phyloP scores from a whole-genome alignment of 495 filamentous ascomycete genomes.

The Penicillium subrubescens region DNA sequence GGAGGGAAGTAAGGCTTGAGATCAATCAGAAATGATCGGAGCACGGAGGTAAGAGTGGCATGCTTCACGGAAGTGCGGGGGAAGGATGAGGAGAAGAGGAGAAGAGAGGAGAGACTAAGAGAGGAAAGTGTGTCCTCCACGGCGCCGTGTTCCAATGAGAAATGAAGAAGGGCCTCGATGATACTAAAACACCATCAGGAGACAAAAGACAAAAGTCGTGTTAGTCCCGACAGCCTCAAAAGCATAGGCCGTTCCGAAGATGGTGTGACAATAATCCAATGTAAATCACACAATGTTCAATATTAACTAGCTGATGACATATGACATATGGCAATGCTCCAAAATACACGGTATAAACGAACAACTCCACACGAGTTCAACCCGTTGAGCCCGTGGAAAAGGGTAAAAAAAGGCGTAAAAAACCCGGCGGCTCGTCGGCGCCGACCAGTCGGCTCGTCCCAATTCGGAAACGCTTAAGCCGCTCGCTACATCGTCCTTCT shows the following conservation, averaged over 20 bases:
- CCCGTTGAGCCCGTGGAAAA: not conserved
- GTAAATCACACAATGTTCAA: not conserved
- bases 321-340: not conserved
- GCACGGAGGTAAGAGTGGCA: not conserved
- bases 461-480: constrained; percentile 23
- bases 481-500: constrained; percentile 8
- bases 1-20: not conserved
- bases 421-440: constrained; percentile 11
- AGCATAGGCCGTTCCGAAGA: not conserved
- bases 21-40: not conserved
- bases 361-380: not conserved
- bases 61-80: constrained; percentile 20
- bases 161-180: not conserved
- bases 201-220: not conserved
- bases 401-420: not conserved
- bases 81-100: constrained; percentile 2
- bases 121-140: constrained; percentile 14
- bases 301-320: not conserved
- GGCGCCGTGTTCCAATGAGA: constrained; percentile 21
- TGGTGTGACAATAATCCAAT: not conserved
- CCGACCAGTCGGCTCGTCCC: constrained; percentile 18
- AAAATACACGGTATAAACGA: not conserved
- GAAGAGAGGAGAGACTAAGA: not conserved
- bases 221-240: not conserved
- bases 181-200: not conserved